Base-by-base conservation (phyloP, 139 green algal genomes). In the Picochlorum sp. region DNA sequence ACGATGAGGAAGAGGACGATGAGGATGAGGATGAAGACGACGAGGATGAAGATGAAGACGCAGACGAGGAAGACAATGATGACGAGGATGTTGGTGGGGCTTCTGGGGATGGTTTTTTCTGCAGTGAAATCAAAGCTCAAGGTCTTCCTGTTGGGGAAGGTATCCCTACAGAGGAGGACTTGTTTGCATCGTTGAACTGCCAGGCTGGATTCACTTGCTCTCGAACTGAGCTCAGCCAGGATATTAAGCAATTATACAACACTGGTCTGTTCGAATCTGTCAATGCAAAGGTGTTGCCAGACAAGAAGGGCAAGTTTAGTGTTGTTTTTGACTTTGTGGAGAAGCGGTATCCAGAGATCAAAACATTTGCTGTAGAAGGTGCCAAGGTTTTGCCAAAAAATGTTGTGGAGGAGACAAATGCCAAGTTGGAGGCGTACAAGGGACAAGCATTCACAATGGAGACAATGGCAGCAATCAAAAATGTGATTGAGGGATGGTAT, bases 401-500 rank as follows among this genome's bases (percentile, higher is more conserved):
- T n/a, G 57, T 76, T 21, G 68, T 74, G 11, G 20, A 79, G 0
- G 65, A 76, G 66, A 76, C 78, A 46, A 41, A 54, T 3, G 15
- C 56, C 54, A 69, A 85, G 45, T 71, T 73, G 51, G 49, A 77
- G 56, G 20, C 46, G 13, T 56, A 68, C 57, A 65, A 70, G 34
- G 58, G 49, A 2, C 58, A 73, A 13, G 63, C 74, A 47, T 75
- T 74, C 37, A 72, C 50, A 49, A 74, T 86, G 60, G 32, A 69
- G 59, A 75, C 68, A 21, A 72, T 87, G 64, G 72, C 69, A 7
- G 32, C 41, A 28, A 80, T 85, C 68, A 81, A 80, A 51, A 82
- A 85, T 52, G 74, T 79, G 38, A 73, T 94, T 20, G 85, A 91
- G 56, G 75, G 81, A 38, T 90, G 84, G 78, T 94, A 94, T 66